phyloP scores from a whole-genome alignment of 1,139 yeast species.

The Debaryomyces udenii region DNA sequence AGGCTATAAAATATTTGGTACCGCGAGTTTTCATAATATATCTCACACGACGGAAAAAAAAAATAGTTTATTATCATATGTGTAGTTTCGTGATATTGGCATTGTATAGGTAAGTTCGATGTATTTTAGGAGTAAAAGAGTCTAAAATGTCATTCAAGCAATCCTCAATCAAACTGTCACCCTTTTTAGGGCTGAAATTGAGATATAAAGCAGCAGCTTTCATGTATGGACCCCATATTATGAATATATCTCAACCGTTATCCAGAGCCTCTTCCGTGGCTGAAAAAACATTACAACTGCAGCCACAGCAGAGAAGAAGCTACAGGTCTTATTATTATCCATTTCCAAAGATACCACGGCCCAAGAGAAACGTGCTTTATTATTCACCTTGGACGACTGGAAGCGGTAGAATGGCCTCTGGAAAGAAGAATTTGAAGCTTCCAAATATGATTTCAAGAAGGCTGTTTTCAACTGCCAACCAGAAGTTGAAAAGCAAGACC shows the following conservation, averaged over 20 bases:
- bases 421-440: conserved; percentile 24
- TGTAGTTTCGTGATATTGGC: not conserved
- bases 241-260: conserved; percentile 48
- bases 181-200: conserved; percentile 14
- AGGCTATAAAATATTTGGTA: not conserved
- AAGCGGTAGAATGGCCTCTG: conserved; percentile 19
- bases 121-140: not conserved
- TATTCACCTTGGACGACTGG: conserved; percentile 48
- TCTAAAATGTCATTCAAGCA: conserved; percentile 30
- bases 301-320: conserved; percentile 24
- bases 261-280: conserved; percentile 46
- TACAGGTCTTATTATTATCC: conserved; percentile 40
- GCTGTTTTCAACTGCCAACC: conserved; percentile 43
- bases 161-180: conserved; percentile 20
- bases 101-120: not conserved
- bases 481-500: conserved; percentile 39
- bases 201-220: conserved; percentile 22
- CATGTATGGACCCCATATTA: conserved; percentile 28
- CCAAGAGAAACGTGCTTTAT: conserved; percentile 60
- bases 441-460: conserved; percentile 37
- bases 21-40: conserved; percentile 4
- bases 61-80: not conserved
- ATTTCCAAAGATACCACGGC: conserved; percentile 66
- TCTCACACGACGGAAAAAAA: conserved; percentile 6
- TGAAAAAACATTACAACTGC: conserved; percentile 29